Conservation (phyloP, 202 grass and related monocot genomes). For the Musa balbisiana region DNA sequence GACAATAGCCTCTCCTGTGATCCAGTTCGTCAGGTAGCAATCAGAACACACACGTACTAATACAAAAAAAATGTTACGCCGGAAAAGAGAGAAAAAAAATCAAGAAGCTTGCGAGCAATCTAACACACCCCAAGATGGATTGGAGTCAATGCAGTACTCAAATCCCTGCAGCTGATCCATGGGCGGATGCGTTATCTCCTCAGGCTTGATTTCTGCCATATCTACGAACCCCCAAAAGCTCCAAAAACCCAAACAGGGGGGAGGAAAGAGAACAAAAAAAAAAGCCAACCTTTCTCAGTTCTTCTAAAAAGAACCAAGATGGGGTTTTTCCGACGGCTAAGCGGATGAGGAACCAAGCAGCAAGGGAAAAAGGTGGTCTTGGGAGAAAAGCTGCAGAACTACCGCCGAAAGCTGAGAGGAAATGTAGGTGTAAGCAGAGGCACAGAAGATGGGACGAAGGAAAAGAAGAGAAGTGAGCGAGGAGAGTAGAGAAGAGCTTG, state of each 20-base stretch:
- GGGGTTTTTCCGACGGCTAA: not conserved
- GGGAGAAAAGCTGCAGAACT: not conserved
- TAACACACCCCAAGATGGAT: conserved; percentile 73
- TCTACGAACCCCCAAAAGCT: not conserved
- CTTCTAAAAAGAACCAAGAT: not conserved
- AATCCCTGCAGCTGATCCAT: conserved; percentile 98
- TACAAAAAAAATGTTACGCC: conserved; percentile 17
- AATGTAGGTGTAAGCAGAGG: not conserved
- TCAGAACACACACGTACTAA: not conserved
- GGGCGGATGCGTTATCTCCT: conserved; percentile 70
- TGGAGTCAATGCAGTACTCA: conserved; percentile 97
- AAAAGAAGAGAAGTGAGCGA: not conserved
- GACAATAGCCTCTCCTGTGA: conserved; percentile 72
- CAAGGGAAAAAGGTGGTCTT: not conserved
- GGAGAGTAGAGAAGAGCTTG: too few species aligned
- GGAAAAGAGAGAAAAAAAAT: conserved; percentile 11
- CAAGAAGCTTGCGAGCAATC: not conserved
- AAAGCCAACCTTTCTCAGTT: not conserved
- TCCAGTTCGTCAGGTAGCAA: not conserved
- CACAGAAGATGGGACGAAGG: not conserved
- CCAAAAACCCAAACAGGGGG: not conserved
- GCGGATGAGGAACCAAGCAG: not conserved
- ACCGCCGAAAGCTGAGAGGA: not conserved
- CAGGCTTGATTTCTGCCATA: conserved; percentile 67
- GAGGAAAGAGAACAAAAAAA: not conserved